Percentiles rank a stretch among this genome's conserved stretches.
Conservation (phyloP, 78 protist species). For the Chrysochromulina tobinii region DNA sequence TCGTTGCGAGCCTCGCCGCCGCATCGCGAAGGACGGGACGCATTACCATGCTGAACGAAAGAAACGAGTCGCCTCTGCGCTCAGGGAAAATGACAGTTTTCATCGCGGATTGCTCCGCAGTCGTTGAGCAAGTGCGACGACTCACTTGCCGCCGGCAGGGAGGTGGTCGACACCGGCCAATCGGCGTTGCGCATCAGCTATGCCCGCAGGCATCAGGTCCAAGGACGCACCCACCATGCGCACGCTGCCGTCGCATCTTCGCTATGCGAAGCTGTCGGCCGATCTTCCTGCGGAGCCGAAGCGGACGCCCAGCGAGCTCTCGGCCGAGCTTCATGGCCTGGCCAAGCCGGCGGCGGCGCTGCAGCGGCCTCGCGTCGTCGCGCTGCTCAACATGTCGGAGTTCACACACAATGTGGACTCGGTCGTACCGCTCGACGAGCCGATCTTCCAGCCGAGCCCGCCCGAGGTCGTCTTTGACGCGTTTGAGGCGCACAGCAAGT, state of each 20-base stretch:
- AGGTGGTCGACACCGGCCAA: too few relatives aligned
- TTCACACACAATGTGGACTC: conserved; percentile 16
- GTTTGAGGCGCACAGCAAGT: conserved; percentile 33
- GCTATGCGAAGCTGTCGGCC: background rate
- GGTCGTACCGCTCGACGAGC: conserved; percentile 49
- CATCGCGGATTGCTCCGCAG: too few relatives aligned
- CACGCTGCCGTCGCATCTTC: background rate
- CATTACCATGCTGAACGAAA: too few relatives aligned
- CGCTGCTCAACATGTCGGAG: conserved; percentile 35
- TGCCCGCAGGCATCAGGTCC: too few relatives aligned
- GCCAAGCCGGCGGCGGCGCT: background rate
- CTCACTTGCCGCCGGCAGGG: too few relatives aligned
- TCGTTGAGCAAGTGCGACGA: too few relatives aligned
- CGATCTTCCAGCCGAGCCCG: conserved; percentile 70
- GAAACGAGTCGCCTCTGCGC: too few relatives aligned
- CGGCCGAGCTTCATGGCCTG: background rate
- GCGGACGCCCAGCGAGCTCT: background rate
- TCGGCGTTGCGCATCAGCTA: too few relatives aligned
- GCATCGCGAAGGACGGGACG: too few relatives aligned
- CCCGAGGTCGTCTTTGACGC: conserved; percentile 32
- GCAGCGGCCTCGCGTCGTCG: background rate
- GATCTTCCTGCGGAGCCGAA: background rate
- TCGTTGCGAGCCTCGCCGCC: too few relatives aligned
- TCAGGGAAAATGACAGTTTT: too few relatives aligned
- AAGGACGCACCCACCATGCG: background rate